Evolutionary conservation across 1,139 yeast species (phyloP), one percentile per base, ranked within the genome.

Genomic region (Kodamaea arcana): DNA sequence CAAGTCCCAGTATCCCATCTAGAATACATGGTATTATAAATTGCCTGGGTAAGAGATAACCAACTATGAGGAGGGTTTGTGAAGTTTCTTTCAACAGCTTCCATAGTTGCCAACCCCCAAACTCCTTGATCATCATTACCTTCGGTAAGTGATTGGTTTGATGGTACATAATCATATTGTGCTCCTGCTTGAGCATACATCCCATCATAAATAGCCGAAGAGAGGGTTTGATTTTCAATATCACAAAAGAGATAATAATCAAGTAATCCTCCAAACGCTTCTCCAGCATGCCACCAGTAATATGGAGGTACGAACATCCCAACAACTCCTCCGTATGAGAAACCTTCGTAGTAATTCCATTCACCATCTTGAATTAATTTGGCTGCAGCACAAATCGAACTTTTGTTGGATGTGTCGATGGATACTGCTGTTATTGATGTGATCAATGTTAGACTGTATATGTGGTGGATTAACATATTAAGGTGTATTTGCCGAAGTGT

Each of bases 1-100:
- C 97, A 90, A 36, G 72, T 51, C 3, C 54, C 67, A 7, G 58
- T 48, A 54, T 90, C 97, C 97, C 97, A 90, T 59, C 97, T 75
- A 25, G 75, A 61, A 27, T 86, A 76, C 96, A 90, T 88, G 23
- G 94, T 83, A 56, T 88, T 87, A 66, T 84, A 90, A 14, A 86
- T 83, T 4, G 88, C 90, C 56, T 83, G 90, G 1, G 86, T 78
- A 50, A 84, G 61, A 30, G 79, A 71, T 35, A 83, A 62, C 97
- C 97, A 90, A 38, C 77, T 63, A 35, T 81, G 80, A 2, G 49
- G 48, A 3, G 77, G 75, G 33, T 69, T 62, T 4, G 80, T 67
- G 46, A 78, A 75, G 50, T 76, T 77, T 45, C 80, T 62, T 50
- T 78, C 83, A 2, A 72, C 80, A 2, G 84, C 84, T 39, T 67